Evolutionary conservation across 441 rosid genomes (phyloP).

Genomic region (Gossypium schwendimanii): DNA sequence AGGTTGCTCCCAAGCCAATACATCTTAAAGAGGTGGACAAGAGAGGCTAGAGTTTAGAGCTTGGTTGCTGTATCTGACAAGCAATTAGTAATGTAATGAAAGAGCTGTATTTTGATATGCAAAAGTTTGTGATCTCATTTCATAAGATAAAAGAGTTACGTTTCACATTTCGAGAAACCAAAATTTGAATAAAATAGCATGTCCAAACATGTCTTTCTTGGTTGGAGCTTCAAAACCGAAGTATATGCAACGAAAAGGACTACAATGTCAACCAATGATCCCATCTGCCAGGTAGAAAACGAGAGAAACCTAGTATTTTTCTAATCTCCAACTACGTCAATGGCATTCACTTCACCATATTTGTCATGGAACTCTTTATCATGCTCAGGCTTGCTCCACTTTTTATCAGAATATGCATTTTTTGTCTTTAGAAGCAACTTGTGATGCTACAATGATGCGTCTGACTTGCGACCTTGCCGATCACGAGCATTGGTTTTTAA

Average conservation of each 20-base stretch:
- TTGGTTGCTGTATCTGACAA: background rate
- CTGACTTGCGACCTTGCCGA: slow-evolving; percentile 25
- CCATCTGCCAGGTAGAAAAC: background rate
- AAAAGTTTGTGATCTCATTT: slow-evolving; percentile 4
- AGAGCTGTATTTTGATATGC: background rate
- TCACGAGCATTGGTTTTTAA: slow-evolving; percentile 40
- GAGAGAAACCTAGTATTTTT: background rate
- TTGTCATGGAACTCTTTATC: background rate
- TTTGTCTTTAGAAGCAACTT: slow-evolving; percentile 5
- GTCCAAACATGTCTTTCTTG: background rate
- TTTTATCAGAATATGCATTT: background rate
- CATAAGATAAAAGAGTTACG: background rate
- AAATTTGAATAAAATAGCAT: background rate
- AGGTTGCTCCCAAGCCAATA: slow-evolving; percentile 5
- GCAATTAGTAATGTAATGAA: background rate
- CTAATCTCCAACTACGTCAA: background rate
- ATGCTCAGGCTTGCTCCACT: background rate
- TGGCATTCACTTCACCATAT: background rate
- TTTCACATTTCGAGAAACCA: slow-evolving; percentile 1
- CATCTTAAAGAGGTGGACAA: slow-evolving; percentile 18
- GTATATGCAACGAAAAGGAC: background rate
- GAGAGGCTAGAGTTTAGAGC: slow-evolving; percentile 10
- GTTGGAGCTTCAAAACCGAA: slow-evolving; percentile 9
- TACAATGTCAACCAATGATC: background rate
- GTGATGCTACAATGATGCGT: slow-evolving; percentile 25